phyloP scores from a whole-genome alignment of 805 yeast species.

The Yamadazyma olivae region DNA sequence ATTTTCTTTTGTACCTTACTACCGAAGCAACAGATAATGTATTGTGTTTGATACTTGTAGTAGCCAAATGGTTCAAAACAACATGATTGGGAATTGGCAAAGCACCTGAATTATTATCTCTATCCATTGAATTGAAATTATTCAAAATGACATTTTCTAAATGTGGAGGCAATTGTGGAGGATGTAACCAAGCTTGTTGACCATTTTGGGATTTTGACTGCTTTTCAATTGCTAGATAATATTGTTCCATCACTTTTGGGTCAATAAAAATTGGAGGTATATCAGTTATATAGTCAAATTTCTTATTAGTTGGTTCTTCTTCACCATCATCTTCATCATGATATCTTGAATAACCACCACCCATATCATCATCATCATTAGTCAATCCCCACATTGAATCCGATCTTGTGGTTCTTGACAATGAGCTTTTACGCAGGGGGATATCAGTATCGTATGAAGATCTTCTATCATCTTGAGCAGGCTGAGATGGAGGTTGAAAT shows the following conservation, averaged over 20 bases:
- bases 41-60: conserved; percentile 90
- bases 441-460: conserved; percentile 7
- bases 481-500: conserved; percentile 4
- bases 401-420: conserved; percentile 31
- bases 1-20: conserved; percentile 82
- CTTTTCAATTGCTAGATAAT: conserved; percentile 71
- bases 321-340: conserved; percentile 56
- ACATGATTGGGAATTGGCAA: conserved; percentile 94
- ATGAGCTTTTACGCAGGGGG: conserved; percentile 26
- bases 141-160: conserved; percentile 90
- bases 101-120: conserved; percentile 83
- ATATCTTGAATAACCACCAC: conserved; percentile 73
- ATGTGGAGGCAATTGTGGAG: conserved; percentile 97
- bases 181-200: conserved; percentile 71
- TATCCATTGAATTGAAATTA: conserved; percentile 55
- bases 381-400: conserved; percentile 65
- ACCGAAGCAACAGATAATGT: conserved; percentile 92
- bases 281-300: conserved; percentile 52
- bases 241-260: conserved; percentile 84
- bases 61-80: conserved; percentile 90
- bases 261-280: conserved; percentile 85
- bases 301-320: conserved; percentile 8
- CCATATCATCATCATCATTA: conserved; percentile 77
- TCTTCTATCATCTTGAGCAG: conserved; percentile 3
- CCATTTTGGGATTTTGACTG: conserved; percentile 56